phyloP scores from a whole-genome alignment of 257 asterid genomes.

The Cordia subcordata region DNA sequence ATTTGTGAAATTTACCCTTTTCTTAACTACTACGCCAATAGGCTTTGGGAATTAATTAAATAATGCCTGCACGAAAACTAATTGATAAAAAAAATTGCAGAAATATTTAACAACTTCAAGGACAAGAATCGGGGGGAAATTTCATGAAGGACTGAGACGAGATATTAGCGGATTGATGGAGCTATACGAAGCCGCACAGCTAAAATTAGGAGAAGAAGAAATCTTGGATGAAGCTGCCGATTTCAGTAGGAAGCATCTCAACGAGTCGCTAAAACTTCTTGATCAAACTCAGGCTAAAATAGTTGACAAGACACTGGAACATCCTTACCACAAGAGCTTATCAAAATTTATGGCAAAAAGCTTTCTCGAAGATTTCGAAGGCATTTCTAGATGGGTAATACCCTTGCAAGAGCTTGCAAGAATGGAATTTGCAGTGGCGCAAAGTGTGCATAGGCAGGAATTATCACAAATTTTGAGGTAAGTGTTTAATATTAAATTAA shows the following conservation, averaged over 20 bases:
- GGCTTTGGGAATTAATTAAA: too few species aligned
- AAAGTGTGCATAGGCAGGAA: constrained; percentile 24
- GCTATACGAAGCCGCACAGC: constrained; percentile 48
- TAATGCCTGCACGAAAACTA: too few species aligned
- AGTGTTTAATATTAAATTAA: too few species aligned
- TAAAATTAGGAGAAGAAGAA: constrained; percentile 39
- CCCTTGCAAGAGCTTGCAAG: constrained; percentile 26
- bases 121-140: constrained; percentile 25
- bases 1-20: too few species aligned
- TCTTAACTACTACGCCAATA: too few species aligned
- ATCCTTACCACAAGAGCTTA: constrained; percentile 42
- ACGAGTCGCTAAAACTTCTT: not conserved
- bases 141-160: constrained; percentile 12
- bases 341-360: constrained; percentile 9
- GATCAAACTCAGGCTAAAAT: not conserved
- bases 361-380: constrained; percentile 5
- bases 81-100: constrained; percentile 10
- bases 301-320: constrained; percentile 18
- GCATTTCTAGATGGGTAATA: constrained; percentile 15
- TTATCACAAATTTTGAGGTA: constrained; percentile 33
- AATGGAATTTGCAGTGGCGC: constrained; percentile 14
- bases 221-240: constrained; percentile 39
- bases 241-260: constrained; percentile 22
- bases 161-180: constrained; percentile 25
- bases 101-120: constrained; percentile 34